A percentile compares a stretch with the other conserved stretches of the same genome.
Evolutionary conservation across 2,329 filamentous ascomycete genomes (phyloP).

Genomic region (Didymella sp.): DNA sequence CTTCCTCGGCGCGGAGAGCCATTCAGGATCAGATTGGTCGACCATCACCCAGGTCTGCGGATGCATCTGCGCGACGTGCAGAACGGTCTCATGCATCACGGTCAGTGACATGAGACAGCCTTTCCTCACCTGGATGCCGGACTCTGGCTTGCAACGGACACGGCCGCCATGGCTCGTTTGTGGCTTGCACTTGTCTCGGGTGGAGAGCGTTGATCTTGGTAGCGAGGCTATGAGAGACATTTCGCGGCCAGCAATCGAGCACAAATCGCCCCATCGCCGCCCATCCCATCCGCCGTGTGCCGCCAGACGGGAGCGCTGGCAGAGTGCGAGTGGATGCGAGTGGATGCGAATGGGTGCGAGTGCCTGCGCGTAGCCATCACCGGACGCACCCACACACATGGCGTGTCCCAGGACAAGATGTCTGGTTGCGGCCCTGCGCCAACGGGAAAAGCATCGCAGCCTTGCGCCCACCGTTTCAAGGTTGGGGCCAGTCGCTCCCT

Average conservation of each 20-base stretch:
- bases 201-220: constrained; percentile 15
- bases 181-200: constrained; percentile 29
- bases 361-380: not conserved
- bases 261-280: constrained; percentile 9
- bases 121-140: constrained; percentile 33
- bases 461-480: constrained; percentile 13
- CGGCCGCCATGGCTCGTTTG: constrained; percentile 28
- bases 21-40: constrained; percentile 30
- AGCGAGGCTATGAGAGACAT: constrained; percentile 21
- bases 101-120: constrained; percentile 33
- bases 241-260: constrained; percentile 12
- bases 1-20: constrained; percentile 18
- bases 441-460: constrained; percentile 15
- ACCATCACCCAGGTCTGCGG: constrained; percentile 39
- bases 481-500: constrained; percentile 8
- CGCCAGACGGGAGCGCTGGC: constrained; percentile 5
- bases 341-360: not conserved
- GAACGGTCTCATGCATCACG: constrained; percentile 33
- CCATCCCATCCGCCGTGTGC: not conserved
- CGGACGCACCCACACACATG: not conserved
- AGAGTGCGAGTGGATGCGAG: not conserved
- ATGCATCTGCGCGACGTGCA: constrained; percentile 33
- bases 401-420: constrained; percentile 8
- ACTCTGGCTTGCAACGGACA: constrained; percentile 29
- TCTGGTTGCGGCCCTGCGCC: constrained; percentile 3